phyloP scores from a whole-genome alignment of 75 land plant genomes.

The Pinus albicaulis region DNA sequence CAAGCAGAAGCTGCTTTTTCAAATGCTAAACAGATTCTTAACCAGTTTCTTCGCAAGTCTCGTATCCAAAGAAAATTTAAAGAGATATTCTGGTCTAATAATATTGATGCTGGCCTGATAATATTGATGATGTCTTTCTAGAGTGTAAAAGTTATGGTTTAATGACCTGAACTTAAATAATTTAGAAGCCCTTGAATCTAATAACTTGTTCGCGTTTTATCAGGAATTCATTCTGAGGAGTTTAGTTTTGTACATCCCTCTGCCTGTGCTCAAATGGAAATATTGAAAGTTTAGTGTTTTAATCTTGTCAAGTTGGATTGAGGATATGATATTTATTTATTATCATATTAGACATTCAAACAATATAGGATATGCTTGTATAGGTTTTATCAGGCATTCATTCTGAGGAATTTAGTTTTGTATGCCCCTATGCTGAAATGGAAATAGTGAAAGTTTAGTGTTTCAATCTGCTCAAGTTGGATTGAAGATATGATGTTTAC shows the following conservation, averaged over 20 bases:
- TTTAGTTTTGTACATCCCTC: no score
- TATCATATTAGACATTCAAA: not conserved
- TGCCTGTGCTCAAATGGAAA: no score
- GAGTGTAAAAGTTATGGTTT: not conserved
- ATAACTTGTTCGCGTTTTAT: not conserved
- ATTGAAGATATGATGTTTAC: no score
- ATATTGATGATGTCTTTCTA: not conserved
- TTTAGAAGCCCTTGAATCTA: not conserved
- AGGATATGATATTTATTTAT: no score
- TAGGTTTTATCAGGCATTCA: not conserved
- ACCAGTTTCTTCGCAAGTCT: slow-evolving; percentile 88
- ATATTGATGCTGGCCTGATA: not conserved
- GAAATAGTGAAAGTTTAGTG: no score
- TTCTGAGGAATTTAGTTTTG: no score
- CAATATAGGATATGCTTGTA: not conserved
- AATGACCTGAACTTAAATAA: not conserved
- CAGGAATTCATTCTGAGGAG: no score
- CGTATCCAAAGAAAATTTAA: slow-evolving; percentile 53
- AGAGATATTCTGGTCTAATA: not conserved
- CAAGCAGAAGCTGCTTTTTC: slow-evolving; percentile 89
- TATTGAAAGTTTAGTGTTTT: no score
- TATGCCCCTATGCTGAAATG: no score
- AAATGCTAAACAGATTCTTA: slow-evolving; percentile 91
- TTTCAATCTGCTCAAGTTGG: no score
- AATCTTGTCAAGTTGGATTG: no score